phyloP scores from a whole-genome alignment of 495 filamentous ascomycete genomes.

The Neurospora discreta region DNA sequence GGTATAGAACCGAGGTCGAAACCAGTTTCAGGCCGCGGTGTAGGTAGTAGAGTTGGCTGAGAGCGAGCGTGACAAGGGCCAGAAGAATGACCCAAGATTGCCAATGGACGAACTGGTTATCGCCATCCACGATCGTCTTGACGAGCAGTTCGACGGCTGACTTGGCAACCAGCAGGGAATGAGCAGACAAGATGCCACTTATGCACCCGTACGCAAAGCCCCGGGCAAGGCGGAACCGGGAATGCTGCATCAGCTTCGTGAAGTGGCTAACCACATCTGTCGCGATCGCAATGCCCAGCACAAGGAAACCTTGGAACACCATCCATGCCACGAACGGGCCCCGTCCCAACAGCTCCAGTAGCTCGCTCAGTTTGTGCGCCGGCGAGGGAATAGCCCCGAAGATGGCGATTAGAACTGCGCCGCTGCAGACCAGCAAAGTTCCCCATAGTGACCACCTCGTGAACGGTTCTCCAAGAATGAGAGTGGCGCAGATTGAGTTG shows the following conservation, averaged over 20 bases:
- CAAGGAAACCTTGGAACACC: constrained; percentile 60
- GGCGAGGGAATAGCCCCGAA: constrained; percentile 96
- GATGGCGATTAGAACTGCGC: constrained; percentile 79
- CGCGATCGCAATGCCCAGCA: constrained; percentile 52
- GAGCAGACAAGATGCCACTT: constrained; percentile 88
- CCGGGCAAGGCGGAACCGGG: constrained; percentile 63
- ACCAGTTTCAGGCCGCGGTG: constrained; percentile 88
- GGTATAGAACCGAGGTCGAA: constrained; percentile 93
- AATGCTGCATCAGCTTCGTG: constrained; percentile 39
- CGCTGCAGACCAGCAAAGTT: constrained; percentile 74
- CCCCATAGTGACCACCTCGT: constrained; percentile 83
- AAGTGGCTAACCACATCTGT: constrained; percentile 46
- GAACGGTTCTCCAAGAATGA: constrained; percentile 90
- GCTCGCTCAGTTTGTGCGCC: constrained; percentile 73
- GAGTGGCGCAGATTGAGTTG: constrained; percentile 91
- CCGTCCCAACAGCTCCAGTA: constrained; percentile 64
- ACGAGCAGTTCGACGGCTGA: constrained; percentile 96
- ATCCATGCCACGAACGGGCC: constrained; percentile 87
- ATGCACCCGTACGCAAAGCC: constrained; percentile 83
- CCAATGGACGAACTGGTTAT: constrained; percentile 95
- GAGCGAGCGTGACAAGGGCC: constrained; percentile 67
- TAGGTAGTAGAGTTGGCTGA: constrained; percentile 90
- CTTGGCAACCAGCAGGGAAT: constrained; percentile 87
- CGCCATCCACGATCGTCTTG: constrained; percentile 72
- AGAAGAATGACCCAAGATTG: constrained; percentile 92